phyloP scores from a whole-genome alignment of 2,329 filamentous ascomycete genomes.

The Ceratocystis harringtonii region DNA sequence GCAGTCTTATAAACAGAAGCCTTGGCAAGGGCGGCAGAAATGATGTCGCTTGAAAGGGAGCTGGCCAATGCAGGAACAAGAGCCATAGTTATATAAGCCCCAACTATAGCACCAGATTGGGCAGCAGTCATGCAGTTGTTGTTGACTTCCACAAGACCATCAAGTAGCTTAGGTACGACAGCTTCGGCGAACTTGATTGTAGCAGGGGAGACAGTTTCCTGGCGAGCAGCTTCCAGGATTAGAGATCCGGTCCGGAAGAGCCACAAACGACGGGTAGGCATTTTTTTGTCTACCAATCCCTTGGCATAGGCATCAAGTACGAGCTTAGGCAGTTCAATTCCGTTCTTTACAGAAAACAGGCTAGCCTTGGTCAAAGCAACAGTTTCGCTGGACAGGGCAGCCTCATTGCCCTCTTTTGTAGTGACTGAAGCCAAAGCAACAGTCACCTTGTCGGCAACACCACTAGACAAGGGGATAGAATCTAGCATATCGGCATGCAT shows the following conservation, averaged over 20 bases:
- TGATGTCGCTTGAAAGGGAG: slow-evolving; percentile 38
- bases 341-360: slow-evolving; percentile 44
- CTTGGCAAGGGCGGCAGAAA: slow-evolving; percentile 36
- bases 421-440: slow-evolving; percentile 52
- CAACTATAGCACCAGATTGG: slow-evolving; percentile 69
- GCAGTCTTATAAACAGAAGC: slow-evolving; percentile 48
- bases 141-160: slow-evolving; percentile 62
- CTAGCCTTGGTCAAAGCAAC: slow-evolving; percentile 53
- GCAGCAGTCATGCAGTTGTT: slow-evolving; percentile 64
- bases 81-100: slow-evolving; percentile 58
- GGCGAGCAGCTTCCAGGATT: slow-evolving; percentile 33
- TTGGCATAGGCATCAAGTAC: slow-evolving; percentile 60
- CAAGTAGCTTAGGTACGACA: slow-evolving; percentile 40
- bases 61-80: slow-evolving; percentile 42
- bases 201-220: slow-evolving; percentile 23
- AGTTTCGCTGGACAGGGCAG: slow-evolving; percentile 62
- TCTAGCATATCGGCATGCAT: slow-evolving; percentile 70
- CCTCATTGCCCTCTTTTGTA: slow-evolving; percentile 78
- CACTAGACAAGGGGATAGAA: slow-evolving; percentile 42
- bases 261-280: slow-evolving; percentile 66
- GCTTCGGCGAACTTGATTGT: slow-evolving; percentile 34
- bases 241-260: slow-evolving; percentile 57
- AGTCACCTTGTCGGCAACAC: slow-evolving; percentile 51
- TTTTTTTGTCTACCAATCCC: slow-evolving; percentile 73
- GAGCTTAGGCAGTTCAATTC: slow-evolving; percentile 46